Evolutionary conservation across 2,329 filamentous ascomycete species (phyloP), one percentile per base, ranked within the genome.

Genomic region (Aulographum hederae): DNA sequence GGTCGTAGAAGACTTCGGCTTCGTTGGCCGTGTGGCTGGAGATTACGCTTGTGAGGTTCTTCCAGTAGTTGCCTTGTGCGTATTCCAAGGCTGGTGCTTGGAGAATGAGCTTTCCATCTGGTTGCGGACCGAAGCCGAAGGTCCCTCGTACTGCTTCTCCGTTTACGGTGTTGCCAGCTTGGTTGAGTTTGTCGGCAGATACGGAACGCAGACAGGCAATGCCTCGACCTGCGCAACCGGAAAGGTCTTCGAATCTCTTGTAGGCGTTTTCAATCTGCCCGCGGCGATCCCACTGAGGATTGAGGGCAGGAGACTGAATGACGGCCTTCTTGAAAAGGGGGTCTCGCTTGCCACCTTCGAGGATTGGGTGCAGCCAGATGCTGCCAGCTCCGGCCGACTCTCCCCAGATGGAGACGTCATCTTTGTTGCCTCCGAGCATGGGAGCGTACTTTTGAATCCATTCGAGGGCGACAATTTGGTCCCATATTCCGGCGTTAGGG

Each of bases 351-450:
- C 61, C 61, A 2, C 57, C 54, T 16, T 58, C 44, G 0, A 54
- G 53, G n/a, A 58, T 53, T 6, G 67, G 45, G 32, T 66, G 63
- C 33, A 66, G 60, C 30, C 65, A 39, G 31, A 67, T 58, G 4
- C 58, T 63, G 1, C 57, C 56, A 2, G 59, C 65, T 2, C 65
- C 63, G 0, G 63, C 62, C 6, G 57, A 64, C 38, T 65, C 57
- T 2, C 63, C 65, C 51, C 59, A 59, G 4, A 60, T 60, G 1
- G 57, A 64, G 4, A 67, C 60, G 3, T 47, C 39, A 3, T 43
- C 46, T 4, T 53, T 50, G 35, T 67, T 58, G n/a, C 64, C 65
- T 6, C 59, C 57, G 4, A 67, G 45, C 1, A 57, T 45, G 6
- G 41, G 33, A 26, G 66, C 60, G 17, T 31, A 12, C 8, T 31